Evolutionary conservation across 2,329 filamentous ascomycete genomes (phyloP).

Genomic region (Cytospora chrysosperma): DNA sequence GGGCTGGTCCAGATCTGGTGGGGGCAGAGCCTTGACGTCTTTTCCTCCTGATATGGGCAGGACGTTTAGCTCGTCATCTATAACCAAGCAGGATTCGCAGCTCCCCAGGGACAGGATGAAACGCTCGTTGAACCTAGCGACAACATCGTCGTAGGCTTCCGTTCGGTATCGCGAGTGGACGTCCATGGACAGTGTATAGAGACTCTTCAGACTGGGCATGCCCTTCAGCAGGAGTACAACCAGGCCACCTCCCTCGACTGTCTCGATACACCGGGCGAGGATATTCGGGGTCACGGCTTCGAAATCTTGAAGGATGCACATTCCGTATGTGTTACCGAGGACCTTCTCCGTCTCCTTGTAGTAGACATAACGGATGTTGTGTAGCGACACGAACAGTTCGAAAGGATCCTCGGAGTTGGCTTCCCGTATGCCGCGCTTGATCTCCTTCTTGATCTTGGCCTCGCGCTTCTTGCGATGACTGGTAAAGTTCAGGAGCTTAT

Average conservation of each 20-base stretch:
- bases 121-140: slow-evolving; percentile 94
- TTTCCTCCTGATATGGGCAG: slow-evolving; percentile 95
- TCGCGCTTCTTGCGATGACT: slow-evolving; percentile 97
- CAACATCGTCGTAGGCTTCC: slow-evolving; percentile 92
- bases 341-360: slow-evolving; percentile 99
- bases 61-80: slow-evolving; percentile 97
- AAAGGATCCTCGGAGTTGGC: slow-evolving; percentile 92
- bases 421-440: slow-evolving; percentile 91
- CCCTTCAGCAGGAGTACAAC: slow-evolving; percentile 90
- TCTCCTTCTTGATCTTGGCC: slow-evolving; percentile 96
- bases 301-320: slow-evolving; percentile 98
- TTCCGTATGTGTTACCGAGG: slow-evolving; percentile 94
- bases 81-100: slow-evolving; percentile 90
- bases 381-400: slow-evolving; percentile 92
- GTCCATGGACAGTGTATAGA: slow-evolving; percentile 97
- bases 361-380: slow-evolving; percentile 98
- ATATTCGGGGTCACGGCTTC: slow-evolving; percentile 97
- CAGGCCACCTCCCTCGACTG: slow-evolving; percentile 91
- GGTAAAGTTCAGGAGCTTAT: slow-evolving; percentile 91
- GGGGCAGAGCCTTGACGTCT: slow-evolving; percentile 78
- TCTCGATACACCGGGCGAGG: slow-evolving; percentile 91
- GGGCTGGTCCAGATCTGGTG: slow-evolving; percentile 70
- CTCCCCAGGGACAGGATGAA: slow-evolving; percentile 95
- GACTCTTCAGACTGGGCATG: slow-evolving; percentile 94
- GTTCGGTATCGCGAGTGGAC: slow-evolving; percentile 95